Conservation (phyloP, 2,329 filamentous ascomycete genomes). For the Aspergillus sp. region DNA sequence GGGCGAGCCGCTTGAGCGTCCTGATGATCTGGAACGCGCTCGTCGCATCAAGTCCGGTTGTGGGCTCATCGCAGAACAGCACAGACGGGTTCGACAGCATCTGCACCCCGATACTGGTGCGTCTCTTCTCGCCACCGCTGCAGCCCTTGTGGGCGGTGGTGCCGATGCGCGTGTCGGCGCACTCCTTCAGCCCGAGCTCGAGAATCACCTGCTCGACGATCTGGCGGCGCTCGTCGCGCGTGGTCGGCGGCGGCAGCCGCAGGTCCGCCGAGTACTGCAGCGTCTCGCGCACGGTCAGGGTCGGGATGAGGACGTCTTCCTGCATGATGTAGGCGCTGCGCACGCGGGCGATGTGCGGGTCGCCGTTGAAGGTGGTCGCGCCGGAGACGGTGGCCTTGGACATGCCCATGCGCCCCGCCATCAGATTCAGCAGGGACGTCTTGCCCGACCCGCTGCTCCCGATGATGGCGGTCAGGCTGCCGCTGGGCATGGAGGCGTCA, state of each 20-base stretch:
- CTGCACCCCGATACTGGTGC: constrained; percentile 75
- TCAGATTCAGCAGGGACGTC: constrained; percentile 68
- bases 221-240: constrained; percentile 55
- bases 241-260: constrained; percentile 63
- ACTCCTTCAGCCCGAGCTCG: constrained; percentile 74
- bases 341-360: constrained; percentile 47
- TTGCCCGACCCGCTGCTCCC: constrained; percentile 74
- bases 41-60: constrained; percentile 70
- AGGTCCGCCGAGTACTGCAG: constrained; percentile 71
- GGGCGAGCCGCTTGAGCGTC: constrained; percentile 66
- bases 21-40: constrained; percentile 72
- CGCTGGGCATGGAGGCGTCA: constrained; percentile 61
- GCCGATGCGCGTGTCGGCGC: constrained; percentile 71
- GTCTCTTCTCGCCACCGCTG: constrained; percentile 74
- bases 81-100: constrained; percentile 76
- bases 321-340: constrained; percentile 63
- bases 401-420: constrained; percentile 66
- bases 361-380: constrained; percentile 61
- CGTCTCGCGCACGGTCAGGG: constrained; percentile 73
- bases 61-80: constrained; percentile 76
- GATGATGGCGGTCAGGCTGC: constrained; percentile 72
- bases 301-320: constrained; percentile 71
- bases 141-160: constrained; percentile 71
- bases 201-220: constrained; percentile 76
- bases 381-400: constrained; percentile 56